Conservation (phyloP, 2,329 filamentous ascomycete species). For the Botryotinia globosa region DNA sequence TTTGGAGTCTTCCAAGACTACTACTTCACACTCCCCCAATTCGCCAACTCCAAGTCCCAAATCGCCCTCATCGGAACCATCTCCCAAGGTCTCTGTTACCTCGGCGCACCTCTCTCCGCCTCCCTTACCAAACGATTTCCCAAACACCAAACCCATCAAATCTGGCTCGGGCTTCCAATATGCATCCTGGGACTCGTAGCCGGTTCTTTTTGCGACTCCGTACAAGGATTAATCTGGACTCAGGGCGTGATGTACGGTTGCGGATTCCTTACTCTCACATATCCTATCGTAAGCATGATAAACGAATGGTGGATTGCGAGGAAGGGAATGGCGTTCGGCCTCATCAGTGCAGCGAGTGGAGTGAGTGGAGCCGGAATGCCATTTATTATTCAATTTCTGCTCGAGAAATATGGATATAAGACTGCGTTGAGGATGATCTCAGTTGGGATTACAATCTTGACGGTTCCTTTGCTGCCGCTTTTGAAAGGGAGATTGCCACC, state of each 20-base stretch:
- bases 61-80: slow-evolving; percentile 7
- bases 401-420: slow-evolving; percentile 44
- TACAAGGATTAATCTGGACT: slow-evolving; percentile 54
- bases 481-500: neutral
- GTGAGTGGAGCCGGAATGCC: neutral
- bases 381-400: neutral
- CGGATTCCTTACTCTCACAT: slow-evolving; percentile 55
- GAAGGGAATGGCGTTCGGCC: slow-evolving; percentile 43
- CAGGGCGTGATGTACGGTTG: slow-evolving; percentile 62
- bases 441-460: slow-evolving; percentile 41
- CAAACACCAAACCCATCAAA: neutral
- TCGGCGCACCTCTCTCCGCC: neutral
- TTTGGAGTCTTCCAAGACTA: slow-evolving; percentile 12
- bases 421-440: slow-evolving; percentile 44
- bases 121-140: slow-evolving; percentile 9
- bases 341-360: neutral
- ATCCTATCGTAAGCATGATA: slow-evolving; percentile 55
- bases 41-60: neutral
- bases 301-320: slow-evolving; percentile 62
- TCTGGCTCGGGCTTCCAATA: slow-evolving; percentile 31
- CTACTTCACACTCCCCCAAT: neutral
- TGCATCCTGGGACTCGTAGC: slow-evolving; percentile 41
- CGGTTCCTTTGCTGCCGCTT: slow-evolving; percentile 27
- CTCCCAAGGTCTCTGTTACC: slow-evolving; percentile 7
- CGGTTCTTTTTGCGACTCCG: slow-evolving; percentile 52